Conservation (phyloP, 495 filamentous ascomycete species). For the Zalerion maritima region DNA sequence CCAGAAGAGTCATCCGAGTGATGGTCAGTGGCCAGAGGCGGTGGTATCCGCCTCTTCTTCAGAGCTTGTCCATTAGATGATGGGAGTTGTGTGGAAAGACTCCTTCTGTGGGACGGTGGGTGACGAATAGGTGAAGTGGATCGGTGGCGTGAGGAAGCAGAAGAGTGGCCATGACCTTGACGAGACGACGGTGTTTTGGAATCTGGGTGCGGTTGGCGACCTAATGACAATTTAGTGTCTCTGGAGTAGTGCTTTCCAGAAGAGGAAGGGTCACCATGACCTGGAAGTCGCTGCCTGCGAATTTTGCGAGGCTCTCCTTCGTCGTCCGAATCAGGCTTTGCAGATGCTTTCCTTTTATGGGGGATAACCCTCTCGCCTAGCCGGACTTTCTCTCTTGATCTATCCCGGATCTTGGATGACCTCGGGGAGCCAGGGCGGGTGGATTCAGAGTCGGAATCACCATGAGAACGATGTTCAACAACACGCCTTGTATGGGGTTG, state of each 20-base stretch:
- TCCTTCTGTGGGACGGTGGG: constrained; percentile 42
- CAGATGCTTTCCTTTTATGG: constrained; percentile 30
- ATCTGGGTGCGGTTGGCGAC: too few relatives aligned
- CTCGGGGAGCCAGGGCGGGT: constrained; percentile 18
- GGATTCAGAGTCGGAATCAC: constrained; percentile 32
- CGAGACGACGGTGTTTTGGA: constrained; percentile 14
- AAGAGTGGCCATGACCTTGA: constrained; percentile 21
- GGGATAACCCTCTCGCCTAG: constrained; percentile 21
- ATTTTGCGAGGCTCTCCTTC: constrained; percentile 31
- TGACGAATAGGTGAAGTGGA: constrained; percentile 57
- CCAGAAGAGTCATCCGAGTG: constrained; percentile 61
- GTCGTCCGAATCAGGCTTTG: constrained; percentile 33
- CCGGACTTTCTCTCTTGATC: constrained; percentile 23
- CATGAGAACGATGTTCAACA: too few relatives aligned
- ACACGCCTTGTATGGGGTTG: constrained; percentile 25
- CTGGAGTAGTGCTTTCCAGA: too few relatives aligned
- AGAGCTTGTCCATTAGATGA: constrained; percentile 35
- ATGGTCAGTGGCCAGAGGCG: constrained; percentile 48
- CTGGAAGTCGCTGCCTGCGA: constrained; percentile 32
- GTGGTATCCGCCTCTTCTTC: constrained; percentile 41
- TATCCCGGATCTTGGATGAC: constrained; percentile 21
- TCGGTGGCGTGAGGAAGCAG: constrained; percentile 31
- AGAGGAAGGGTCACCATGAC: constrained; percentile 23
- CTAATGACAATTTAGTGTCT: too few relatives aligned
- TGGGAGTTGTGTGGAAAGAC: constrained; percentile 46